Evolutionary conservation across 805 yeast species (phyloP).

Genomic region (Blastobotrys peoriensis): DNA sequence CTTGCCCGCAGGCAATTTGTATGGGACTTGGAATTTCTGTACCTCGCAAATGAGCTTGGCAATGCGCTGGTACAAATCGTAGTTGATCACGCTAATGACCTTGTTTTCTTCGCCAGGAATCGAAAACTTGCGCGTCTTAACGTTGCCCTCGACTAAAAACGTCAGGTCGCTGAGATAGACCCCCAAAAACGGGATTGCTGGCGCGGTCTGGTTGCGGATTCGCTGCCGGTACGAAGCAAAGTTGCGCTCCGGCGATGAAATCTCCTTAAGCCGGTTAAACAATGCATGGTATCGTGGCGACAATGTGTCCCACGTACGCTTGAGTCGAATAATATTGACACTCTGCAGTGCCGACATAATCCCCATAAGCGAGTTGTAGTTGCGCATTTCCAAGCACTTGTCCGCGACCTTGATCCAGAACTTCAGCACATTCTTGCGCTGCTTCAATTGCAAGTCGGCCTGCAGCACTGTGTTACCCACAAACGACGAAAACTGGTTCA

Average conservation of each 20-base stretch:
- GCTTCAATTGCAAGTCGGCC: slow-evolving; percentile 24
- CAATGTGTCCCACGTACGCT: slow-evolving; percentile 30
- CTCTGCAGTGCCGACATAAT: slow-evolving; percentile 31
- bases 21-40: slow-evolving; percentile 29
- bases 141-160: slow-evolving; percentile 34
- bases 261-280: slow-evolving; percentile 22
- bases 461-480: slow-evolving; percentile 32
- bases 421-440: slow-evolving; percentile 29
- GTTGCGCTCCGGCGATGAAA: slow-evolving; percentile 32
- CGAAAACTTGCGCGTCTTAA: slow-evolving; percentile 14
- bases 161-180: slow-evolving; percentile 31
- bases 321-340: slow-evolving; percentile 30
- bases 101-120: slow-evolving; percentile 5
- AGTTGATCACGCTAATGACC: slow-evolving; percentile 25
- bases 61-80: slow-evolving; percentile 30
- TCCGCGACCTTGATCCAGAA: slow-evolving; percentile 34
- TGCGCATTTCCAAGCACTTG: slow-evolving; percentile 26
- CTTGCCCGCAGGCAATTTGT: slow-evolving; percentile 14
- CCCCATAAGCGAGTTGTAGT: slow-evolving; percentile 30
- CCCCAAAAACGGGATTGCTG: slow-evolving; percentile 34
- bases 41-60: slow-evolving; percentile 28
- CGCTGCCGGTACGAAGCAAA: slow-evolving; percentile 29
- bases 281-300: slow-evolving; percentile 22
- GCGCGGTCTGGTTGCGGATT: slow-evolving; percentile 21
- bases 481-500: slow-evolving; percentile 32